These are phyloP conservation scores for Fusarium dimerum DNA, from an alignment of 2,329 filamentous ascomycete species.

Conservation along the genomic window DNA sequence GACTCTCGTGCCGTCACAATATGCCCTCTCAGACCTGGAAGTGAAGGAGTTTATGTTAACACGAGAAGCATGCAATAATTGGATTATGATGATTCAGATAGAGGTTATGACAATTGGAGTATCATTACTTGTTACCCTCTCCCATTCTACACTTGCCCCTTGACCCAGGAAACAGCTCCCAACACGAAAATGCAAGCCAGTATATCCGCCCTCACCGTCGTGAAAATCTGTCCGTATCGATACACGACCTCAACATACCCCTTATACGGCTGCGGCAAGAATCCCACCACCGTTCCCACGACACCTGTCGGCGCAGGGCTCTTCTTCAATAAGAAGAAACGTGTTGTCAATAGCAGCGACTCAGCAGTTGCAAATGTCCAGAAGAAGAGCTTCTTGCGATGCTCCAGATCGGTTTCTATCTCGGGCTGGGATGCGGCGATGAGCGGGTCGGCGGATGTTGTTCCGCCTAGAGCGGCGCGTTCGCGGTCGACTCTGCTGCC, in stretches of 20 bases:
- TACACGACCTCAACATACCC: slow-evolving; percentile 62
- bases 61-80: too few relatives aligned
- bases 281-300: slow-evolving; percentile 61
- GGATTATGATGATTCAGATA: too few relatives aligned
- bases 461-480: slow-evolving; percentile 33
- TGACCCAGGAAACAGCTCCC: slow-evolving; percentile 55
- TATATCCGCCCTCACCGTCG: slow-evolving; percentile 71
- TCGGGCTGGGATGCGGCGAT: slow-evolving; percentile 24
- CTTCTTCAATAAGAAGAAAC: slow-evolving; percentile 69
- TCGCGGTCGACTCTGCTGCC: slow-evolving; percentile 65
- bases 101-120: too few relatives aligned
- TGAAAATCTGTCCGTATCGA: slow-evolving; percentile 70
- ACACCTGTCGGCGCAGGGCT: slow-evolving; percentile 59
- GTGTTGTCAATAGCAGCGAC: slow-evolving; percentile 68
- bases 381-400: slow-evolving; percentile 57
- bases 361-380: slow-evolving; percentile 81
- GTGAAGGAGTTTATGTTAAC: too few relatives aligned
- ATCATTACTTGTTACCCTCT: neutral
- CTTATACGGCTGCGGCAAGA: slow-evolving; percentile 66
- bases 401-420: slow-evolving; percentile 34
- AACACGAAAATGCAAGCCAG: slow-evolving; percentile 76
- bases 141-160: slow-evolving; percentile 19
- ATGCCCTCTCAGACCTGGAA: too few relatives aligned
- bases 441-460: slow-evolving; percentile 24
- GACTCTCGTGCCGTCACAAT: too few relatives aligned